phyloP scores from a whole-genome alignment of 148 eudicot genomes.

The Fagopyrum esculentum region DNA sequence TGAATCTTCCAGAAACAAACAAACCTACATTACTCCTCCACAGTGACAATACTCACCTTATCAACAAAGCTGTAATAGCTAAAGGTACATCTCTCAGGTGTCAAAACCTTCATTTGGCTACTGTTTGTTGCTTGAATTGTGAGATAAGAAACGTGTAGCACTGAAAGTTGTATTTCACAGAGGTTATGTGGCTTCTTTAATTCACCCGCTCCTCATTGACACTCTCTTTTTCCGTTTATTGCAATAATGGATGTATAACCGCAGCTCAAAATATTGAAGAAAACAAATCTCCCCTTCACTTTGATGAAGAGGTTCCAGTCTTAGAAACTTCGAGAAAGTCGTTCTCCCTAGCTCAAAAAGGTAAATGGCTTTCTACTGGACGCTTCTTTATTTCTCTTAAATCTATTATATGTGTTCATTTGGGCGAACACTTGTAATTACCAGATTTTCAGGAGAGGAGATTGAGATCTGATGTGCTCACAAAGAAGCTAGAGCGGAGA shows the following conservation, averaged over 20 bases:
- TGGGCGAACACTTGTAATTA: conserved; percentile 7
- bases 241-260: conserved; percentile 5
- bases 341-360: conserved; percentile 73
- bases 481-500: conserved; percentile 40
- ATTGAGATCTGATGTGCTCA: conserved; percentile 51
- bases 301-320: conserved; percentile 27
- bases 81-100: conserved; percentile 44
- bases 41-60: conserved; percentile 20
- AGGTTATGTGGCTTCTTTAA: not conserved
- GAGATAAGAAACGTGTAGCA: not conserved
- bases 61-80: conserved; percentile 50
- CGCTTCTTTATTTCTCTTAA: not conserved
- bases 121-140: not conserved
- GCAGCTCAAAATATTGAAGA: conserved; percentile 41
- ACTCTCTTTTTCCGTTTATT: conserved; percentile 12
- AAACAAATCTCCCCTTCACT: conserved; percentile 15
- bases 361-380: conserved; percentile 21
- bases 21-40: conserved; percentile 22
- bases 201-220: conserved; percentile 6
- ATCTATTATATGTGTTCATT: not conserved
- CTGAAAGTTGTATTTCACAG: not conserved
- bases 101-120: conserved; percentile 1
- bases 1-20: conserved; percentile 43
- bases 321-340: conserved; percentile 70
- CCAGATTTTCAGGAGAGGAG: conserved; percentile 74